A percentile compares a stretch with the other conserved stretches of the same genome.
Evolutionary conservation across 2,329 filamentous ascomycete genomes (phyloP).

Genomic region (Ceratocystis harringtonii): DNA sequence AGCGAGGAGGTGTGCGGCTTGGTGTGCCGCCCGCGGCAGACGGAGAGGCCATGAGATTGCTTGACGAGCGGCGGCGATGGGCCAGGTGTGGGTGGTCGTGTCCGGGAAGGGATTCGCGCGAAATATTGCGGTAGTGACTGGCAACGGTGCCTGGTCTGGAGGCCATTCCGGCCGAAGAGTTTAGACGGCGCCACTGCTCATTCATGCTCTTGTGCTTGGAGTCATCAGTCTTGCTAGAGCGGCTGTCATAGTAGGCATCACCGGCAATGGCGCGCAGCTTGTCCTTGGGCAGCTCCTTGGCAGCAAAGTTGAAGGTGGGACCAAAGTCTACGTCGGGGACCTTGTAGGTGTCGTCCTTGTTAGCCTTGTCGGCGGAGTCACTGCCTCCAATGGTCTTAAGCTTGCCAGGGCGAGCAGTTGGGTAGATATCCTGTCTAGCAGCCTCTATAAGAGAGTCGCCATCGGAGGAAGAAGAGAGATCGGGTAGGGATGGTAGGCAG

Average conservation of each 20-base stretch:
- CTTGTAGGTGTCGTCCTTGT: constrained; percentile 28
- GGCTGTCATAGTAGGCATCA: background rate
- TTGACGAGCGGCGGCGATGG: constrained; percentile 6
- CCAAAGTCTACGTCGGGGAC: constrained; percentile 76
- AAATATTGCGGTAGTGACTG: constrained; percentile 15
- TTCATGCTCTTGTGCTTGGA: constrained; percentile 10
- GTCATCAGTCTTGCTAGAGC: constrained; percentile 3
- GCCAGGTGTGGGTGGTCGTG: background rate
- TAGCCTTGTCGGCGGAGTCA: constrained; percentile 16
- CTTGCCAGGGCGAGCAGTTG: constrained; percentile 36
- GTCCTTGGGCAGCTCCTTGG: constrained; percentile 16
- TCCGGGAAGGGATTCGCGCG: constrained; percentile 6
- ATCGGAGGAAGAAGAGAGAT: constrained; percentile 7
- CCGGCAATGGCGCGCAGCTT: constrained; percentile 12
- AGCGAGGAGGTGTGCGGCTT: constrained; percentile 9
- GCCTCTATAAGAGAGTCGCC: constrained; percentile 6
- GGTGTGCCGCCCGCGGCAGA: background rate
- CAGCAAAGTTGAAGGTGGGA: constrained; percentile 54
- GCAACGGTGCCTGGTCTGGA: constrained; percentile 7
- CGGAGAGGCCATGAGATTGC: constrained; percentile 3
- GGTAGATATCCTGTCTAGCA: constrained; percentile 39
- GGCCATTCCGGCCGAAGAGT: constrained; percentile 5
- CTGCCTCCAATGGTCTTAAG: constrained; percentile 59
- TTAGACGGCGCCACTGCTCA: constrained; percentile 16
- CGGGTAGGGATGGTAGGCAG: constrained; percentile 6